Evolutionary conservation across 768 basidiomycete species (phyloP).

Genomic region (Aureoboletus auriporus): DNA sequence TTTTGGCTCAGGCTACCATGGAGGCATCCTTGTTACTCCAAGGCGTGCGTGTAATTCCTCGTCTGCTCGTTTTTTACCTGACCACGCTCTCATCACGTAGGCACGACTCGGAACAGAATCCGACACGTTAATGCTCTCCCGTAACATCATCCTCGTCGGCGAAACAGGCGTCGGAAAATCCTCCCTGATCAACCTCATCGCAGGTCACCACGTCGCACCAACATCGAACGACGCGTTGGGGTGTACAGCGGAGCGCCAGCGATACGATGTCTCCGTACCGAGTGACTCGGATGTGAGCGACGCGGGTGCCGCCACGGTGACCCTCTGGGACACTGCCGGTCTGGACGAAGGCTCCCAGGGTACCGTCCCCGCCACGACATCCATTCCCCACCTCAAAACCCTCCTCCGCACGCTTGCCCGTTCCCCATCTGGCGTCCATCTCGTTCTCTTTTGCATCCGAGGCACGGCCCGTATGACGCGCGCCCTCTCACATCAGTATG

Average conservation of each 20-base stretch:
- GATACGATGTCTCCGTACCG: not conserved
- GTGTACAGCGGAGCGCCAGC: not conserved
- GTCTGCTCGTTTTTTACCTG: not conserved
- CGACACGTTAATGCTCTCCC: not conserved
- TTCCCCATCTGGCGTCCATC: not conserved
- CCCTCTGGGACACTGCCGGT: conserved; percentile 4
- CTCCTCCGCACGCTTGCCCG: not conserved
- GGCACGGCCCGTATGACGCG: not conserved
- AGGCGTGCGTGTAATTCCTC: too few relatives aligned
- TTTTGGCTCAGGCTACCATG: too few relatives aligned
- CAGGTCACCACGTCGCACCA: not conserved
- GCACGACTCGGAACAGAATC: not conserved
- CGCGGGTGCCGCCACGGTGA: not conserved
- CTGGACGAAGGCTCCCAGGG: conserved; percentile 1
- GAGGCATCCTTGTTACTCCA: too few relatives aligned
- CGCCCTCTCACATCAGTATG: not conserved
- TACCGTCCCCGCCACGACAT: not conserved
- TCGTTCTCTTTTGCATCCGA: conserved; percentile 4
- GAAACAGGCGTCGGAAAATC: conserved; percentile 4
- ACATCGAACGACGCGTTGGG: conserved; percentile 4
- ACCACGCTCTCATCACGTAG: not conserved
- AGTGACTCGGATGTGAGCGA: too few relatives aligned
- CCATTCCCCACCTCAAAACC: not conserved
- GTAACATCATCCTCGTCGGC: not conserved
- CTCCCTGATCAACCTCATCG: conserved; percentile 1